Evolutionary conservation across 192 early-diverging fungal species (phyloP), one percentile per base, ranked within the genome.

Genomic region (Coemansia sp.): DNA sequence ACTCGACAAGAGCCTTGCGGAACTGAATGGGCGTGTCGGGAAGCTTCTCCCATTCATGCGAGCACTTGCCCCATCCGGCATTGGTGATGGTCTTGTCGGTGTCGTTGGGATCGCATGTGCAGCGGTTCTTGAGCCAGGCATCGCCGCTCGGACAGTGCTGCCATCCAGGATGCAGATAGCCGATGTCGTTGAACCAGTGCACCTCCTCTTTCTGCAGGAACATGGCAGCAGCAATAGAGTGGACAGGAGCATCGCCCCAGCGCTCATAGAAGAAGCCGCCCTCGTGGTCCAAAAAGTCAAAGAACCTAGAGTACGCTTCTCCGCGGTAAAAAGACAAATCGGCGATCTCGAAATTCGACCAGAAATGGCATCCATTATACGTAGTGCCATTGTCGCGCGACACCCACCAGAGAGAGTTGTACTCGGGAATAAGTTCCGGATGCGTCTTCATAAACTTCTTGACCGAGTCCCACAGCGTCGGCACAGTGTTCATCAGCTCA

Each of bases 261-360:
- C 88, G 71, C 70, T 91, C 92, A 60, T 95, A 95, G 68, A 90
- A 92, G 82, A 93, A 92, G 2, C 93, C 93, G 25, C 93, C 93
- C 2, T 78, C 61, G 25, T 83, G 58, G 64, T 94, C 93, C 25
- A 94, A 64, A 34, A 85, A 80, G 36, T 88, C 69, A 52, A 90
- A 90, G 51, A 82, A 91, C 24, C 80, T 75, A 24, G 74, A 68
- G 62, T 93, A 93, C 0, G 74, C 81, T 23, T 82, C 62, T 58
- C 83, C 84, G 49, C 88, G 71, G 62, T 87, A 89, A 53, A 93
- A 86, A 9, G 87, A 81, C 52, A 91, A 51, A 58, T 85, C 77
- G n/a, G 74, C 88, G 61, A 93, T 92, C 65, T 93, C 90, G 76
- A 93, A 92, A 56, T 93, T 93, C 42, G 84, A 84, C 90, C 90